Conservation (phyloP, 2,329 filamentous ascomycete genomes). For the Coniochaeta sp. region DNA sequence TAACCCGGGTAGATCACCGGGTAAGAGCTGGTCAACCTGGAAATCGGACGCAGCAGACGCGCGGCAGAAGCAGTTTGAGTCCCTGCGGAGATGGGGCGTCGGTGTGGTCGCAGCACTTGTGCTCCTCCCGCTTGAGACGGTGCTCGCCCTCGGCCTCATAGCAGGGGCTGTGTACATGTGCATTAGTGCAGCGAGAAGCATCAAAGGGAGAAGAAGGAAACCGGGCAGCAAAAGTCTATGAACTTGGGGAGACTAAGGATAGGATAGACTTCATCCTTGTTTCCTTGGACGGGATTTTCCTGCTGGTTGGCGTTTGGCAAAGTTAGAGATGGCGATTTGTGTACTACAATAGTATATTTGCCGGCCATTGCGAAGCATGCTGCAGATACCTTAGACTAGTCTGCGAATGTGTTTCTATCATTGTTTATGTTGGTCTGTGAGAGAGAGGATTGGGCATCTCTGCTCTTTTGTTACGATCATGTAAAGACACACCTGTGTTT, state of each 20-base stretch:
- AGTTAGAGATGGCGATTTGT: background rate
- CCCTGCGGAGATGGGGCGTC: conserved; percentile 34
- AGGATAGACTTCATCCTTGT: background rate
- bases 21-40: no score
- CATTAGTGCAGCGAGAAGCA: conserved; percentile 15
- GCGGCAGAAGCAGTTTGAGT: conserved; percentile 31
- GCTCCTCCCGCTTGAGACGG: conserved; percentile 37
- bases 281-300: background rate
- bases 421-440: no score
- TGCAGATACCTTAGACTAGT: no score
- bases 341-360: no score
- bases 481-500: no score
- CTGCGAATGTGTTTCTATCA: no score
- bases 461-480: no score
- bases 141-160: conserved; percentile 26
- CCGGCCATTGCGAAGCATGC: no score
- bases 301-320: background rate
- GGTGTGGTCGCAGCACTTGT: conserved; percentile 35
- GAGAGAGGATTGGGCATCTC: no score
- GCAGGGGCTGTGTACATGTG: conserved; percentile 33
- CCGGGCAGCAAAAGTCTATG: background rate
- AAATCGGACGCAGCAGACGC: conserved; percentile 21
- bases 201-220: no score
- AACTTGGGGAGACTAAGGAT: background rate
- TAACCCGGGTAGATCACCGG: background rate